Evolutionary conservation across 2,329 filamentous ascomycete genomes (phyloP), one percentile per base, ranked within the genome.

Genomic region (Cladosporium sp.): DNA sequence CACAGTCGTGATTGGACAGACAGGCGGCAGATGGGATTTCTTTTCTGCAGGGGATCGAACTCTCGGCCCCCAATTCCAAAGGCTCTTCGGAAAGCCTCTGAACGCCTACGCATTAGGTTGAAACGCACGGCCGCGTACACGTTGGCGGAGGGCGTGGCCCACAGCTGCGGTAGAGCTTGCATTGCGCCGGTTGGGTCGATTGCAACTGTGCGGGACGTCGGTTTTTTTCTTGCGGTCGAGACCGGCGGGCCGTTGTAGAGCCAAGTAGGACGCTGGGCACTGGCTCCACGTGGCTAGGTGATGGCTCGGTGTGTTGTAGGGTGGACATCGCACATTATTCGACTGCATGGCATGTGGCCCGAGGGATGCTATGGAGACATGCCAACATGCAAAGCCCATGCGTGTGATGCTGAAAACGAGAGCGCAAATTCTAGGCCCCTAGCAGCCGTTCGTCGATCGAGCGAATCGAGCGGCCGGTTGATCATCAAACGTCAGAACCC

Each of bases 31-130:
- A 55, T 47, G 52, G 40, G 52, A 55, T 47, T 34, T 45, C 32
- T 44, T 37, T 55, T 55, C 52, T 55, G 52, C 52, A 55, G 52
- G 52, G 52, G 40, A 55, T 37, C 42, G 42, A 55, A 55, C 17
- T 36, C 36, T 55, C 52, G 39, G 52, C 52, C 52, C n/a, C 52
- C 52, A 28, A 47, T n/a, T 37, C 32, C 20, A 28, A 32, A 10
- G 28, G 45, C 22, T 37, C 32, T 36, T 55, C 28, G 40, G 36
- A 19, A 32, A 36, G 52, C 28, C 37, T 53, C 37, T 32, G 52
- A 47, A 55, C 40, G 40, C 32, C 40, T 24, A 19, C 28, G 40
- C 17, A 35, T 44, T 42, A 28, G 49, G 36, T 42, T 53, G 50
- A 32, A n/a, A 53, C 19, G 50, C 50, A 53, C 52, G 52, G 52